Evolutionary conservation across 129 eudicot species (phyloP).

Genomic region (Escallonia herrerae): DNA sequence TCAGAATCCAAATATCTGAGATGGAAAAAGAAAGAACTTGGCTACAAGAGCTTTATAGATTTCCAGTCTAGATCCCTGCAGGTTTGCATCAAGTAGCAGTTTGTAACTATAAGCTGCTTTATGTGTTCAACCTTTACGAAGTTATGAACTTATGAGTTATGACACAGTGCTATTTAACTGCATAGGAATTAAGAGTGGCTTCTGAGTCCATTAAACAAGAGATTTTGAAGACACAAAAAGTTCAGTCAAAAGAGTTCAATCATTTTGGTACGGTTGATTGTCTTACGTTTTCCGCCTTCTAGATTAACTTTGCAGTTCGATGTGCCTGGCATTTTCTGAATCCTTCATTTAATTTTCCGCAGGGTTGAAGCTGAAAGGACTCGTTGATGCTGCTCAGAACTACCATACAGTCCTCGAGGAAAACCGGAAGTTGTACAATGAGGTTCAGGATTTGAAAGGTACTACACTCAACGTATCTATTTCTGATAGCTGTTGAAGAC

Average conservation of each 20-base stretch:
- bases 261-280: slow-evolving; percentile 40
- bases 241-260: slow-evolving; percentile 51
- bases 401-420: slow-evolving; percentile 61
- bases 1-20: slow-evolving; percentile 46
- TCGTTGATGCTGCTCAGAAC: slow-evolving; percentile 78
- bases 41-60: slow-evolving; percentile 53
- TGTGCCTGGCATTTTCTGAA: not conserved
- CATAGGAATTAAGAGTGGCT: slow-evolving; percentile 46
- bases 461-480: not conserved
- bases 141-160: not conserved
- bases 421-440: slow-evolving; percentile 72
- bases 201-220: slow-evolving; percentile 61
- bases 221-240: slow-evolving; percentile 36
- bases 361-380: slow-evolving; percentile 56
- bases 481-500: not conserved
- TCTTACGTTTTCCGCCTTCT: not conserved
- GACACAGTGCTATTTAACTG: slow-evolving; percentile 1
- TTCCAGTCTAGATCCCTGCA: slow-evolving; percentile 51
- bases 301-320: not conserved
- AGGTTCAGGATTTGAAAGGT: slow-evolving; percentile 94
- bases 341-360: not conserved
- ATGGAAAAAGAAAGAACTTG: slow-evolving; percentile 67
- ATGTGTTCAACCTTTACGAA: not conserved
- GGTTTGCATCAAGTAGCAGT: slow-evolving; percentile 26
- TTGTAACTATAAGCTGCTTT: not conserved